Evolutionary conservation across 1,284 basidiomycete species (phyloP).

Genomic region (Gomphus bonarii): DNA sequence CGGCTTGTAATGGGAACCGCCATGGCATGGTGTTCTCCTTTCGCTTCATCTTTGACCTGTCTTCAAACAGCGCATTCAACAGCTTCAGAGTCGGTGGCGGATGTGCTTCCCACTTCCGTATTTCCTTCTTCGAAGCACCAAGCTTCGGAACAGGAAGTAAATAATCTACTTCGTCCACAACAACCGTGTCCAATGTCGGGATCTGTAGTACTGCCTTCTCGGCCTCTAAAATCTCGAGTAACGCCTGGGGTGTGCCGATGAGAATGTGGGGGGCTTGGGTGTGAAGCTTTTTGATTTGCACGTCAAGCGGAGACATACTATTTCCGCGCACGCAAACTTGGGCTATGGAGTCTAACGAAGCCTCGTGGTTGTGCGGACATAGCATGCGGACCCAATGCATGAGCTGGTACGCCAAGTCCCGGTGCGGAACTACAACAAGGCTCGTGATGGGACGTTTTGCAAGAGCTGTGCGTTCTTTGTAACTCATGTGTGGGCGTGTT

Average conservation of each 20-base stretch:
- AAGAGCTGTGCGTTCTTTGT: slow-evolving; percentile 13
- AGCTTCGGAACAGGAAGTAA: slow-evolving; percentile 37
- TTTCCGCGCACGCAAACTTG: slow-evolving; percentile 53
- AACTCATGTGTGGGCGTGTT: slow-evolving; percentile 7
- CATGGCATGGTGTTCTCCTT: slow-evolving; percentile 4
- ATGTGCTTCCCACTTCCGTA: slow-evolving; percentile 7
- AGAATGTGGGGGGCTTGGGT: slow-evolving; percentile 50
- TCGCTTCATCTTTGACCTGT: slow-evolving; percentile 11
- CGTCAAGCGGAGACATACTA: slow-evolving; percentile 17
- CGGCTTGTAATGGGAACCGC: slow-evolving; percentile 6
- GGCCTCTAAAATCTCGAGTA: slow-evolving; percentile 42
- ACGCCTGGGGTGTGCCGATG: slow-evolving; percentile 59
- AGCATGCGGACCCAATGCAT: slow-evolving; percentile 55
- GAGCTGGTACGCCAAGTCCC: slow-evolving; percentile 61
- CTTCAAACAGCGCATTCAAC: slow-evolving; percentile 10
- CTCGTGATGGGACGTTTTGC: slow-evolving; percentile 29
- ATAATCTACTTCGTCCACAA: slow-evolving; percentile 68
- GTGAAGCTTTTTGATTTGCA: slow-evolving; percentile 29
- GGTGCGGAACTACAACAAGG: slow-evolving; percentile 63
- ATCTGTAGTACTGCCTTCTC: slow-evolving; percentile 35
- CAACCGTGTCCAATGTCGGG: slow-evolving; percentile 39
- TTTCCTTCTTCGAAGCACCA: slow-evolving; percentile 6
- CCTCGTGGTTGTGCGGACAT: slow-evolving; percentile 15
- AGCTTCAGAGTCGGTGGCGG: slow-evolving; percentile 11
- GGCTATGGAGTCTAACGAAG: slow-evolving; percentile 32